These are phyloP conservation scores for Citrullus mucosospermus DNA, from an alignment of 306 rosid genomes.

Conservation along the genomic window DNA sequence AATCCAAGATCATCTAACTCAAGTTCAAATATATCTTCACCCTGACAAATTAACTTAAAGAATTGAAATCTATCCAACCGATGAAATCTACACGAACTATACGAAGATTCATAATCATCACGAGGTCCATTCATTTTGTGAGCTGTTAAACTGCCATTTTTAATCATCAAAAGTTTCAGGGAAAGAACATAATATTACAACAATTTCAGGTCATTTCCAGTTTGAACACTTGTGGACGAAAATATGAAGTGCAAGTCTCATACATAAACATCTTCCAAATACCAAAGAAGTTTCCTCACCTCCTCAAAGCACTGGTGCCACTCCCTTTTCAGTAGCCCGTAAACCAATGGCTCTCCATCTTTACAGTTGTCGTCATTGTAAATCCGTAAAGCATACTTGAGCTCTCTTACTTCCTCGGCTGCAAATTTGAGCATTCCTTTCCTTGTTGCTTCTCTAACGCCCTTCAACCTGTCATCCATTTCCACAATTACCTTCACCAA, in stretches of 20 bases:
- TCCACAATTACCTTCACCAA: constrained; percentile 43
- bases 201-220: neutral
- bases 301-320: constrained; percentile 80
- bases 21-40: neutral
- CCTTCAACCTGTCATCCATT: constrained; percentile 32
- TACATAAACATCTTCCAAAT: neutral
- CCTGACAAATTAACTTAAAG: neutral
- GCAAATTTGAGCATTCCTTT: constrained; percentile 50
- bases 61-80: neutral
- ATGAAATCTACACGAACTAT: neutral
- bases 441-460: constrained; percentile 47
- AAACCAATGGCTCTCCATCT: constrained; percentile 66
- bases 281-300: constrained; percentile 25
- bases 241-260: neutral
- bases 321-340: constrained; percentile 58
- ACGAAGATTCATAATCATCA: neutral
- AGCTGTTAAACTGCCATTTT: neutral
- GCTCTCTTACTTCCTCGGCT: constrained; percentile 54
- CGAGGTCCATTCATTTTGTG: neutral
- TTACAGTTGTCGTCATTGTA: constrained; percentile 14
- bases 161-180: neutral
- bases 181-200: neutral
- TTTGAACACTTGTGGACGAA: neutral
- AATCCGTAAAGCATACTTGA: constrained; percentile 42
- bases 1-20: neutral